Percentiles rank a stretch among this genome's conserved stretches.
Evolutionary conservation across 208 protist species (phyloP).

Genomic region (Acanthamoeba divionensis): DNA sequence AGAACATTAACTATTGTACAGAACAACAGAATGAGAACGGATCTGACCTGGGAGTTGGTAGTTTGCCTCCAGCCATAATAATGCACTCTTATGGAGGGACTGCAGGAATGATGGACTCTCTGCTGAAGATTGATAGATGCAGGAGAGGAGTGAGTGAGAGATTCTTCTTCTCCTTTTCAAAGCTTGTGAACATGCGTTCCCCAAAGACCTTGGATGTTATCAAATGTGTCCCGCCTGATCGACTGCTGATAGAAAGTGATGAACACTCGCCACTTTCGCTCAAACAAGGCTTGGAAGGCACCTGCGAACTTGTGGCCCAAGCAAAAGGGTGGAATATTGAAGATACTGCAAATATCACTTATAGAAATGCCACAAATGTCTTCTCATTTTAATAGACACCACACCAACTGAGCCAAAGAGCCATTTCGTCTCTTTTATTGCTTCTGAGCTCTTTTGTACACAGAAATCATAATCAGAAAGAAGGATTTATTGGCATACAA

Average conservation of each 20-base stretch:
- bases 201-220: conserved; percentile 22
- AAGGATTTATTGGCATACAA: too few relatives aligned
- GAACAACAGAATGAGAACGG: too few relatives aligned
- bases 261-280: neutral
- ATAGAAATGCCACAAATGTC: neutral
- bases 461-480: too few relatives aligned
- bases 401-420: too few relatives aligned
- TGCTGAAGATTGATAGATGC: neutral
- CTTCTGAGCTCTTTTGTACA: too few relatives aligned
- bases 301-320: conserved; percentile 12
- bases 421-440: too few relatives aligned
- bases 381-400: neutral
- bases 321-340: conserved; percentile 13
- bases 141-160: neutral
- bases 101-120: neutral
- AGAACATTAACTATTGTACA: too few relatives aligned
- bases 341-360: neutral
- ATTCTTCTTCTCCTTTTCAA: conserved; percentile 53
- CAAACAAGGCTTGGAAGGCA: neutral
- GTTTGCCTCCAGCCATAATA: conserved; percentile 23
- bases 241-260: conserved; percentile 39
- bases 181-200: conserved; percentile 37
- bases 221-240: conserved; percentile 11
- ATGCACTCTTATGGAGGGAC: conserved; percentile 47
- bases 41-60: too few relatives aligned